These are phyloP conservation scores for Exophiala oligosperma DNA, from an alignment of 2,329 filamentous ascomycete genomes.

Conservation along the genomic window DNA sequence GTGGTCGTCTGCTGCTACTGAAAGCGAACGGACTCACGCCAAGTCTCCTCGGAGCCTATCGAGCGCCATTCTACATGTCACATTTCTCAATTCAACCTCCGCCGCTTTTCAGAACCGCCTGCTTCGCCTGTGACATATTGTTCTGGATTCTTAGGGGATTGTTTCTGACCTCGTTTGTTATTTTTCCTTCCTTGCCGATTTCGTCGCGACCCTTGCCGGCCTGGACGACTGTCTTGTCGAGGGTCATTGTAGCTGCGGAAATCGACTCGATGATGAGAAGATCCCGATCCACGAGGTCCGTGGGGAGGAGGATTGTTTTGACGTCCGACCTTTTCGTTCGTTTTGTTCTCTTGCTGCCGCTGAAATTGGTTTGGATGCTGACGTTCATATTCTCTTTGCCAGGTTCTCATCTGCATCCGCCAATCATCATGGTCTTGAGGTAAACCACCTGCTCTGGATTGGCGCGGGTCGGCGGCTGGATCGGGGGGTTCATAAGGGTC, in stretches of 20 bases:
- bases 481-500: too few relatives aligned
- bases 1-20: too few relatives aligned
- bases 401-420: background rate
- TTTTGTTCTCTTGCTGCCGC: background rate
- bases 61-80: background rate
- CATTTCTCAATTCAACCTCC: background rate
- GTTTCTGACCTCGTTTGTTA: background rate
- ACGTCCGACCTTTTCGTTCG: background rate
- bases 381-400: background rate
- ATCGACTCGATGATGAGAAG: background rate
- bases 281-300: background rate
- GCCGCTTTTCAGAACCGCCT: background rate
- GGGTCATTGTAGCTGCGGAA: background rate
- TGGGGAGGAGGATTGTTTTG: background rate
- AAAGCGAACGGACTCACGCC: too few relatives aligned
- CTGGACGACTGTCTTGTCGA: background rate
- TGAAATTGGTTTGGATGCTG: constrained; percentile 1
- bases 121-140: background rate
- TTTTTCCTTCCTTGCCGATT: background rate
- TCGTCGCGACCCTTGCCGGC: background rate
- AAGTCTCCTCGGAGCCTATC: too few relatives aligned
- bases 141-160: background rate
- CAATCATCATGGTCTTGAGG: background rate
- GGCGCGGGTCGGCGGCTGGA: too few relatives aligned
- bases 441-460: background rate